phyloP scores from a whole-genome alignment of 192 early-diverging fungal species.

The Gaertneriomyces sp. region DNA sequence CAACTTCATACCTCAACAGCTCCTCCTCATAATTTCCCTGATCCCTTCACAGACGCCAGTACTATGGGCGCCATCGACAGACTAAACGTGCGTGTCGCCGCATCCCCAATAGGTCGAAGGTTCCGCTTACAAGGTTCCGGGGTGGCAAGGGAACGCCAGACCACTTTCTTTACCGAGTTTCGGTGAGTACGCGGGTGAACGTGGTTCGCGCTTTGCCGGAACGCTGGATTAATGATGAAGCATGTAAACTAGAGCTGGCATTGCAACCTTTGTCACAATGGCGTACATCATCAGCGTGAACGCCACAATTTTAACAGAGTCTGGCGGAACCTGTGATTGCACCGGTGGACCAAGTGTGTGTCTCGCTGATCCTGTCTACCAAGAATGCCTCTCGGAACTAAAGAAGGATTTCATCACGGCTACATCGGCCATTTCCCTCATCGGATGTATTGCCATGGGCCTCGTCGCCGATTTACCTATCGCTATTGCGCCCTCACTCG shows the following conservation, averaged over 20 bases:
- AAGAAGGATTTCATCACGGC: constrained; percentile 72
- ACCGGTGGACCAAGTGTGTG: constrained; percentile 52
- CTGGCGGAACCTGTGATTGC: constrained; percentile 78
- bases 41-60: too few species aligned
- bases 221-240: too few species aligned
- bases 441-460: constrained; percentile 34
- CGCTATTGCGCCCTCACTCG: constrained; percentile 80
- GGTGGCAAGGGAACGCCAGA: constrained; percentile 48
- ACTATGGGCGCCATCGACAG: constrained; percentile 47
- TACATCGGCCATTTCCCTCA: constrained; percentile 62
- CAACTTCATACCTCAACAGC: too few species aligned
- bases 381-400: constrained; percentile 56
- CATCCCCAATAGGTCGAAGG: constrained; percentile 54
- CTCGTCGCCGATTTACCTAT: constrained; percentile 72
- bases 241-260: constrained; percentile 39
- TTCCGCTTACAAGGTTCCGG: constrained; percentile 63
- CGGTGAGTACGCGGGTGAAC: too few species aligned
- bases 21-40: too few species aligned
- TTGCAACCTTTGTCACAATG: constrained; percentile 70
- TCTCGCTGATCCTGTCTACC: constrained; percentile 56
- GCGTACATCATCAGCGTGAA: constrained; percentile 43
- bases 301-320: constrained; percentile 69
- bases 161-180: constrained; percentile 12
- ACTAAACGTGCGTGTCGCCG: constrained; percentile 56
- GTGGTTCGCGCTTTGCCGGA: too few species aligned